Base-by-base conservation (phyloP, 2,329 filamentous ascomycete species). In the Aspergillus sp. region DNA sequence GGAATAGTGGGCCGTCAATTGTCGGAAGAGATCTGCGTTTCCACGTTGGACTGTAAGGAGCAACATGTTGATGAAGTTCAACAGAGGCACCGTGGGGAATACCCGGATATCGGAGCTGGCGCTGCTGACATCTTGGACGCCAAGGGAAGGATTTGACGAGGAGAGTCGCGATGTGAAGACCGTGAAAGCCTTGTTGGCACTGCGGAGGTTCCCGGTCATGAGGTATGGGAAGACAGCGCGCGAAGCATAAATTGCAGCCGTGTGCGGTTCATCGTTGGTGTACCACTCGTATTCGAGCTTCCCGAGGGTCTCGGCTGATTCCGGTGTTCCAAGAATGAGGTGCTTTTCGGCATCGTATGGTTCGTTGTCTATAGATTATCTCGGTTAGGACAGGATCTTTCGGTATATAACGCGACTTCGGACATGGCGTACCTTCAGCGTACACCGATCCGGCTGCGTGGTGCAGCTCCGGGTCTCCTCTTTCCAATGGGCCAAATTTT, bases 281-380 rank as follows among this genome's bases (percentile, higher is more conserved):
- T 97, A 98, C 93, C 93, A 98, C 44, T 84, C 79, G 68, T 95
- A 97, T 69, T 97, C 89, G 71, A 97, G 80, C 58, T 82, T 82
- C 43, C 84, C 84, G 46, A 98, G 80, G 9, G 86, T 78, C 57
- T 89, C 84, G 33, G 90, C 80, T 0, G 90, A 95, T 68, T 95
- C 90, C 59, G 86, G 86, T 7, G 90, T 97, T 51, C 93, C 94
- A 35, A 96, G 78, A 43, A 90, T 70, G 47, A 98, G 78, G 69
- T 98, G 93, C 58, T 84, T 81, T 70, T 98, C 94, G 12, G 94
- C 93, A 50, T 96, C 90, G 74, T 95, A 95, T 22, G 85, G 81
- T 52, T 96, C 89, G 68, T 90, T 86, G 60, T 96, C 91, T 82
- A 35, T 35, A 54, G 48, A 39, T 20, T 39, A 7, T 19, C 37